Base-by-base conservation (phyloP, 371 early-diverging fungal species). In the Gilbertella persicaria region DNA sequence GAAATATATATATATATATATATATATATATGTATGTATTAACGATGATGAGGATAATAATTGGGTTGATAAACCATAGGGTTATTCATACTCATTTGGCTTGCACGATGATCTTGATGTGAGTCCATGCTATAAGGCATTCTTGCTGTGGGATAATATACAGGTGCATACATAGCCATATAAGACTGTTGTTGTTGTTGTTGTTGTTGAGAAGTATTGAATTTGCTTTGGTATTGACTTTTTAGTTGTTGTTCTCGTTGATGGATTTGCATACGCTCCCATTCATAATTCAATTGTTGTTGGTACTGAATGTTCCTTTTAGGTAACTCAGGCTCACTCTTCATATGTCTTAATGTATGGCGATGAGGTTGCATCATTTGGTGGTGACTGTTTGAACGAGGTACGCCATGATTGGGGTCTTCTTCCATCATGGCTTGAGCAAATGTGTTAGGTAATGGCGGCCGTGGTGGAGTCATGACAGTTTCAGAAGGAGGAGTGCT, bases 191-290 rank as follows among this genome's bases (percentile, higher is more conserved):
- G 59, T 8, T 53, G 53, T 17, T 51, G 58, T 38, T 48, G 49
- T 30, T 42, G 36, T 36, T 36, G 36, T 12, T 50, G 47, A n/a
- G n/a, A n/a, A n/a, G n/a, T n/a, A n/a, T n/a, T n/a, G n/a, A 41
- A 14, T 10, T 26, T 57, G 44, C 10, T 16, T 20, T 51, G 37
- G 30, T 62, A 60, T 4, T 65, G 62, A 5, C 65, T 55, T 41
- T 68, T 73, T 6, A 64, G 48, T 21, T 69, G 65, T 33, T 67
- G 68, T 24, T 70, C 71, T 14, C 75, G 68, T 40, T 74, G 68
- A 49, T 64, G 61, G 17, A 53, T 53, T 29, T 70, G 71, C 68
- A 74, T 67, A 10, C 71, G 62, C 7, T 74, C 68, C 71, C 71
- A 74, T 50, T 74, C 74, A 29, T 56, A 50, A 30, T 66, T 65